These are phyloP conservation scores for Neoboletus brunneissimus DNA, from an alignment of 768 basidiomycete genomes.

Conservation along the genomic window DNA sequence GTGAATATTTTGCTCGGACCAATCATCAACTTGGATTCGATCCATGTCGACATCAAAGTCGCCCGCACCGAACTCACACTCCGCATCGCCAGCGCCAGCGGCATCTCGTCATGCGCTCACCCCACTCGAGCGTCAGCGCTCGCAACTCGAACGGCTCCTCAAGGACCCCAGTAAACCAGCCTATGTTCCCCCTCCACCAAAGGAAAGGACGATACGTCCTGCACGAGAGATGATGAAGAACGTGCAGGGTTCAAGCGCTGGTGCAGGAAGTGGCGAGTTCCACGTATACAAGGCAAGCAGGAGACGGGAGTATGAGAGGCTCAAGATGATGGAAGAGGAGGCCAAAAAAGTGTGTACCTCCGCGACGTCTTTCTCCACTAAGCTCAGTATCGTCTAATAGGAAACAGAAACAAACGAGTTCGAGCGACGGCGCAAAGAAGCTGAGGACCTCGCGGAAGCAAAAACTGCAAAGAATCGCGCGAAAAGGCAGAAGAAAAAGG, in stretches of 20 bases:
- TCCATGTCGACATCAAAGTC: slow-evolving; percentile 32
- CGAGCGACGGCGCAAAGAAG: slow-evolving; percentile 65
- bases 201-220: slow-evolving; percentile 77
- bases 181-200: slow-evolving; percentile 73
- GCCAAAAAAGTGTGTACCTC: slow-evolving; percentile 58
- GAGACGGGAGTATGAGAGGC: slow-evolving; percentile 90
- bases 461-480: slow-evolving; percentile 96
- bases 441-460: slow-evolving; percentile 69
- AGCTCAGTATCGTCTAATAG: slow-evolving; percentile 37
- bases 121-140: slow-evolving; percentile 50
- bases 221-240: slow-evolving; percentile 99
- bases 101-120: slow-evolving; percentile 46
- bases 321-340: slow-evolving; percentile 87
- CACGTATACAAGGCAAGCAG: slow-evolving; percentile 97
- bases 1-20: slow-evolving; percentile 15
- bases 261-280: slow-evolving; percentile 96
- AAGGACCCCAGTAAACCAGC: slow-evolving; percentile 86
- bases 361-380: background rate
- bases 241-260: slow-evolving; percentile 95
- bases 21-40: background rate
- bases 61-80: slow-evolving; percentile 28
- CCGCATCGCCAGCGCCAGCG: slow-evolving; percentile 32
- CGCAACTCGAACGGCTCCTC: slow-evolving; percentile 82
- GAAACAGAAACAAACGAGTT: slow-evolving; percentile 73
- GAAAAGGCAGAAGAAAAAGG: slow-evolving; percentile 92